Evolutionary conservation across 2,329 filamentous ascomycete species (phyloP), one percentile per base, ranked within the genome.

Genomic region (Akanthomyces dipterigenus): DNA sequence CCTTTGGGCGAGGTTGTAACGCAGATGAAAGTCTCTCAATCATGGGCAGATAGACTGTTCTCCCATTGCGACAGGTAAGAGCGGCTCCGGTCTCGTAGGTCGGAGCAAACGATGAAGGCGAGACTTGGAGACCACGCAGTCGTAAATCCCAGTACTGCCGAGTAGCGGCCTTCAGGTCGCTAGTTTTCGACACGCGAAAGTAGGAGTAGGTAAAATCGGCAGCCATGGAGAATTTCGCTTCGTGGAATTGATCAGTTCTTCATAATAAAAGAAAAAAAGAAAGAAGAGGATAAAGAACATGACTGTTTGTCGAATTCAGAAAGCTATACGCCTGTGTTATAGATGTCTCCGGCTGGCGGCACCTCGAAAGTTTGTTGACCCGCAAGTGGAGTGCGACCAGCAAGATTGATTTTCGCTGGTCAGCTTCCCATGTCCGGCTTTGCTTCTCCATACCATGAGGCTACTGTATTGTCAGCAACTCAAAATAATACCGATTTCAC

Each of bases 21-120:
- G 49, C 61, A 63, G 50, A 51, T 50, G 31, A 63, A 63, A 1
- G 56, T 63, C 26, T 63, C 20, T 34, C 34, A 8, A 20, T 28
- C 50, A 3, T 14, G 20, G 3, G 36, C 50, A 3, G 22, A 40
- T 42, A 54, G 34, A 18, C 50, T 20, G 34, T 14, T n/a, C n/a
- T 40, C 36, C 50, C 50, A 54, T 6, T 54, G 34, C 4, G 50
- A n/a, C n/a, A 11, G 11, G 50, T 54, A 28, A 54, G 42, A 5
- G 50, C 50, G 14, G 50, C 31, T 16, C 42, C 50, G 18, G 12
- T 54, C 11, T 40, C 34, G 34, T 54, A 54, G 16, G 50, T 54
- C 12, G 50, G 42, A 2, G 50, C n/a, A 14, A 54, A 54, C 2
- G 50, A 54, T 4, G 34, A 16, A n/a, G 50, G 50, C 14, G 50